These are phyloP conservation scores for Isabelozyma heimii DNA, from an alignment of 805 yeast species.

Conservation along the genomic window DNA sequence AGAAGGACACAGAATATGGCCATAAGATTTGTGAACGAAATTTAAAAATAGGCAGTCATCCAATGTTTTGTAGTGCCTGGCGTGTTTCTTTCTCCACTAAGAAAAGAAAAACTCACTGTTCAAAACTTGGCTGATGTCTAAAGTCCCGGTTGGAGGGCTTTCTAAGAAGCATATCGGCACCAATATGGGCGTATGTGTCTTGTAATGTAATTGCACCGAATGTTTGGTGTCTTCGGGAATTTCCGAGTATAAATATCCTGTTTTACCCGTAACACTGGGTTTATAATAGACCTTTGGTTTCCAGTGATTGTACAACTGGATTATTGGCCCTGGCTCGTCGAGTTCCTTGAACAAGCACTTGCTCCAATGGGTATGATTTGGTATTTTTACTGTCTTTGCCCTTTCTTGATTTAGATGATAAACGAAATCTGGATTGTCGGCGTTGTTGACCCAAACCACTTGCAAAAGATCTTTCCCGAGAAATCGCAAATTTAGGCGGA, in stretches of 20 bases:
- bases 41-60: neutral
- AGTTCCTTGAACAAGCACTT: slow-evolving; percentile 1
- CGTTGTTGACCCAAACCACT: slow-evolving; percentile 27
- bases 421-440: slow-evolving; percentile 8
- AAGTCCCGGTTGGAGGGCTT: slow-evolving; percentile 28
- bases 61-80: neutral
- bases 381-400: slow-evolving; percentile 1
- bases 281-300: slow-evolving; percentile 17
- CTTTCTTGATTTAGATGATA: slow-evolving; percentile 1
- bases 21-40: neutral
- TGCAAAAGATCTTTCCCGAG: slow-evolving; percentile 24
- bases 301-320: slow-evolving; percentile 13
- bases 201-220: slow-evolving; percentile 3
- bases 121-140: slow-evolving; percentile 29
- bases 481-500: slow-evolving; percentile 23
- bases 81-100: slow-evolving; percentile 6
- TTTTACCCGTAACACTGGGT: neutral
- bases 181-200: slow-evolving; percentile 21
- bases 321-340: neutral
- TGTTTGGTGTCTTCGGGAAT: neutral
- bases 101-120: slow-evolving; percentile 38
- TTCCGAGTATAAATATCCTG: neutral
- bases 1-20: neutral
- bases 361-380: neutral
- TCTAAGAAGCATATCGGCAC: slow-evolving; percentile 27